Evolutionary conservation across 495 filamentous ascomycete species (phyloP).

Genomic region (Achaetomiella virescens): DNA sequence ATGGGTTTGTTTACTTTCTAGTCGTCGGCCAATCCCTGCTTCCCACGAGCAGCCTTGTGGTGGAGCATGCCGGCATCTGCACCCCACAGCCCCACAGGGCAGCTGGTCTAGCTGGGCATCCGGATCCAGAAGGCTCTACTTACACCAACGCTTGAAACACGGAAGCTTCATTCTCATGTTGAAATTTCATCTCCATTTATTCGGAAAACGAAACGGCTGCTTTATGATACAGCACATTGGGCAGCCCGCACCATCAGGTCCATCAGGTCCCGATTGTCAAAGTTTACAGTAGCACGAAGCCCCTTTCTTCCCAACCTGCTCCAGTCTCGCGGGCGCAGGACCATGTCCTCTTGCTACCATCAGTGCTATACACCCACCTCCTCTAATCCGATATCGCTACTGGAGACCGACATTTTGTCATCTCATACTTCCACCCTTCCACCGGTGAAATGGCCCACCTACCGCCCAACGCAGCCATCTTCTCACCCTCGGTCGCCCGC

Average conservation of each 20-base stretch:
- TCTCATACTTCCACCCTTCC: neutral
- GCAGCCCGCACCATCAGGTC: too few species aligned
- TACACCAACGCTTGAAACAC: neutral
- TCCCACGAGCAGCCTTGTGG: neutral
- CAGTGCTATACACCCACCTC: neutral
- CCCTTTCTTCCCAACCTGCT: too few species aligned
- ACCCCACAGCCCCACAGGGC: neutral
- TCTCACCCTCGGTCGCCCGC: slow-evolving; percentile 64
- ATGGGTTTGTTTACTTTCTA: slow-evolving; percentile 5
- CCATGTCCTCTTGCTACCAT: too few species aligned
- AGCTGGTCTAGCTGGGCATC: neutral
- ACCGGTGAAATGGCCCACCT: slow-evolving; percentile 44
- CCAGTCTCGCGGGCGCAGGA: too few species aligned
- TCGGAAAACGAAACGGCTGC: too few species aligned
- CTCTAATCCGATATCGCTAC: neutral
- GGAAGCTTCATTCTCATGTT: too few species aligned
- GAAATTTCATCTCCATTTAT: neutral
- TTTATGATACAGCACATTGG: too few species aligned
- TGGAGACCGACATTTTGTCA: neutral
- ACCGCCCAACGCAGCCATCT: slow-evolving; percentile 51
- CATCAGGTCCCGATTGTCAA: too few species aligned
- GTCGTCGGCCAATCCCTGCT: neutral
- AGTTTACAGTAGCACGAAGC: too few species aligned
- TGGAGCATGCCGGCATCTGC: neutral
- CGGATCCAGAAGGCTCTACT: neutral